These are phyloP conservation scores for Darksidea phi DNA, from an alignment of 495 filamentous ascomycete species.

Conservation along the genomic window DNA sequence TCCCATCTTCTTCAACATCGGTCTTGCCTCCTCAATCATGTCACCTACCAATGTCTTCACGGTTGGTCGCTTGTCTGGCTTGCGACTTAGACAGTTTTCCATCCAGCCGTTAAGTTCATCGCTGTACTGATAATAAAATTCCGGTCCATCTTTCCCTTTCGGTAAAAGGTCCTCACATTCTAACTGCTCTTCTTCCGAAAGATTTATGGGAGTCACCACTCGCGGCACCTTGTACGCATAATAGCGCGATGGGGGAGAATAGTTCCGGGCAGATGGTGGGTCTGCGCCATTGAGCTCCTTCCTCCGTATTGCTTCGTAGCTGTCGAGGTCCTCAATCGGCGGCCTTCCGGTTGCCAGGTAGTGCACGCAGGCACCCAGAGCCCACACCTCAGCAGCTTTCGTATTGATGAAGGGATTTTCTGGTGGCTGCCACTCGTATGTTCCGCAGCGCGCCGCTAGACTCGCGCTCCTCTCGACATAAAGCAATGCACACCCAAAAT, in stretches of 20 bases:
- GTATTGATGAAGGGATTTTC: constrained; percentile 30
- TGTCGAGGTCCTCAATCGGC: constrained; percentile 5
- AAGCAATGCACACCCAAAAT: constrained; percentile 26
- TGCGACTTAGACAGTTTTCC: background rate
- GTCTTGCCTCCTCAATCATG: constrained; percentile 4
- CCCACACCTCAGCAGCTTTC: constrained; percentile 25
- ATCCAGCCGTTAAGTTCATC: constrained; percentile 27
- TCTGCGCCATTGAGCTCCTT: background rate
- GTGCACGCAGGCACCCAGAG: constrained; percentile 24
- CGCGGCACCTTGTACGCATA: constrained; percentile 15
- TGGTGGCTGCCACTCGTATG: constrained; percentile 15
- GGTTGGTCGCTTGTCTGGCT: background rate
- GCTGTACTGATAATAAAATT: constrained; percentile 19
- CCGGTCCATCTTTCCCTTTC: background rate
- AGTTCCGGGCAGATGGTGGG: background rate
- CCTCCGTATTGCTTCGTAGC: background rate
- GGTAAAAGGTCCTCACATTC: background rate
- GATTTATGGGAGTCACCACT: constrained; percentile 16
- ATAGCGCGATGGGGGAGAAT: background rate
- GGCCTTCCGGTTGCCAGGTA: constrained; percentile 20
- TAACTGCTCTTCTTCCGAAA: constrained; percentile 12
- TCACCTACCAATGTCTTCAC: background rate
- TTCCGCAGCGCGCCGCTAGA: background rate
- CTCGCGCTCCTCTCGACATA: background rate
- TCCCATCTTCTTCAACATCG: constrained; percentile 10